Evolutionary conservation across 2,329 filamentous ascomycete genomes (phyloP), one percentile per base, ranked within the genome.

Genomic region (Neopestalotiopsis rosae): DNA sequence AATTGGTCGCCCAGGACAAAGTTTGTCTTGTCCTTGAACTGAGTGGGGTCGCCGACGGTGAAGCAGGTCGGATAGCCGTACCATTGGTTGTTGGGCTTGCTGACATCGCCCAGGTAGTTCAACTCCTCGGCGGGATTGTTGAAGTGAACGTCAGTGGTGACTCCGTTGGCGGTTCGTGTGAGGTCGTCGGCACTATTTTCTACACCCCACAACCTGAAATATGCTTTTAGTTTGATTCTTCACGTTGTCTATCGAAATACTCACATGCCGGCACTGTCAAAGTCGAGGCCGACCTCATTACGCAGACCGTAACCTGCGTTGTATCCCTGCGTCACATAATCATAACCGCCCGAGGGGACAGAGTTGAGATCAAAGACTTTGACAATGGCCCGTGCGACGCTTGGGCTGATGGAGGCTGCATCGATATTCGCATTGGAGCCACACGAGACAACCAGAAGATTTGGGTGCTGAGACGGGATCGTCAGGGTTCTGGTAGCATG

Each of bases 81-180:
- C 77, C 91, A 90, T 1, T 75, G 70, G 28, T 80, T 75, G 65
- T 79, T 81, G 49, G 85, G 85, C 13, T 73, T 65, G 52, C 87
- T 86, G 3, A 91, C 81, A 69, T 87, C 87, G 6, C 90, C 89
- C 61, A 90, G 85, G 77, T 86, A 91, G 76, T 91, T 91, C 71
- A 92, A 76, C 75, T 92, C 88, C 73, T 92, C 90, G 5, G 86
- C 88, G 1, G 90, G 90, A 70, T 92, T 91, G 72, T 90, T 82
- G 64, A 85, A 79, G 70, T 90, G 87, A 59, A 91, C 83, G 69
- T 89, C 86, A 28, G 69, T 73, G 1, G 70, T 69, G 4, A 49
- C 65, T 57, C 71, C 76, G 17, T 83, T 74, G 38, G 85, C 83
- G 58, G 82, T 77, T 52, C 89, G 83, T 17, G 78, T 79, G n/a